Percentiles rank a stretch among this genome's conserved stretches.
Conservation (phyloP, 2,329 filamentous ascomycete species). For the Sporothrix schenckii region DNA sequence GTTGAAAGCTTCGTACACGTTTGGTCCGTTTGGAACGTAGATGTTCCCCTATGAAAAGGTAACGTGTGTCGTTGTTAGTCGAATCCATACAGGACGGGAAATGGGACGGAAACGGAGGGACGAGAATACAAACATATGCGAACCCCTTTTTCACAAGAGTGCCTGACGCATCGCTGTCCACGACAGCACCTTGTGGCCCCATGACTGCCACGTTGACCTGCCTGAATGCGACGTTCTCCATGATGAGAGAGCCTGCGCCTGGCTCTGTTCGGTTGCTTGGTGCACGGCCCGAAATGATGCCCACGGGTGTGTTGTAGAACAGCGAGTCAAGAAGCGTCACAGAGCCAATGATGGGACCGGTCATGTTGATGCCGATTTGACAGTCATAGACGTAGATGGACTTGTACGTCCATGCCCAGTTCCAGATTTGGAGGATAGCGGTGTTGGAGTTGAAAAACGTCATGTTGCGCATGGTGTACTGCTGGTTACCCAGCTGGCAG, state of each 20-base stretch:
- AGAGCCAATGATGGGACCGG: slow-evolving; percentile 71
- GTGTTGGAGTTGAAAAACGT: slow-evolving; percentile 67
- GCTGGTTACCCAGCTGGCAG: slow-evolving; percentile 63
- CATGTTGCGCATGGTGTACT: slow-evolving; percentile 71
- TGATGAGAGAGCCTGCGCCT: slow-evolving; percentile 50
- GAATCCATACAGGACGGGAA: background rate
- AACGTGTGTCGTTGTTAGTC: background rate
- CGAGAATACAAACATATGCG: slow-evolving; percentile 37
- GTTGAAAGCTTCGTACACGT: slow-evolving; percentile 52
- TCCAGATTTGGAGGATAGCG: slow-evolving; percentile 72
- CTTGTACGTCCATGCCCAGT: slow-evolving; percentile 77
- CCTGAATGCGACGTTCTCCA: slow-evolving; percentile 54
- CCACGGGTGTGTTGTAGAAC: slow-evolving; percentile 71
- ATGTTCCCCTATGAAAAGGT: slow-evolving; percentile 58
- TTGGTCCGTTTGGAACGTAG: slow-evolving; percentile 57
- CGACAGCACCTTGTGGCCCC: slow-evolving; percentile 48
- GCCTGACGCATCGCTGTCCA: slow-evolving; percentile 56
- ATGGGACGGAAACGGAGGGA: background rate
- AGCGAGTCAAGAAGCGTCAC: slow-evolving; percentile 74
- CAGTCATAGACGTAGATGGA: slow-evolving; percentile 65
- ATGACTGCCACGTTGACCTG: slow-evolving; percentile 50
- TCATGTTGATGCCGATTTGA: slow-evolving; percentile 68
- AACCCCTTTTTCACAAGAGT: slow-evolving; percentile 59
- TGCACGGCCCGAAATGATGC: slow-evolving; percentile 64
- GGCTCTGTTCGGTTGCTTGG: slow-evolving; percentile 42